Conservation (phyloP, 139 green algal genomes). For the Chlorella sorokiniana region DNA sequence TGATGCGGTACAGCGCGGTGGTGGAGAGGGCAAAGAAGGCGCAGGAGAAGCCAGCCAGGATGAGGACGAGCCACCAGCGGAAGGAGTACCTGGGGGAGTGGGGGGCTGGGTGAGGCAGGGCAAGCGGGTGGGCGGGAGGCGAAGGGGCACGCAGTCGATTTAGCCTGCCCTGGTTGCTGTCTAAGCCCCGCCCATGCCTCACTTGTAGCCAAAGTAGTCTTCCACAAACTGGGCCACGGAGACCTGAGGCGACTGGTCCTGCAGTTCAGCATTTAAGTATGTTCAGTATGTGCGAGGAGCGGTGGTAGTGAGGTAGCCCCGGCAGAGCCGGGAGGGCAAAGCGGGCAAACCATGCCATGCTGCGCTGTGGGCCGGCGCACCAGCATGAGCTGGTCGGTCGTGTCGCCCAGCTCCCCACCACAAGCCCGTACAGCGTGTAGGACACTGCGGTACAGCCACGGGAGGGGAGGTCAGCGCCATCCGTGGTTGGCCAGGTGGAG, state of each 20-base stretch:
- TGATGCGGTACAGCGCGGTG: constrained; percentile 4
- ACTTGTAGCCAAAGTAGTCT: constrained; percentile 51
- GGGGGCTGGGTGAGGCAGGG: not conserved
- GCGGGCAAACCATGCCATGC: too few relatives aligned
- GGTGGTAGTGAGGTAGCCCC: too few relatives aligned
- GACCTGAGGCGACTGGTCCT: too few relatives aligned
- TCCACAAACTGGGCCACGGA: too few relatives aligned
- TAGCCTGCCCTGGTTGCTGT: too few relatives aligned
- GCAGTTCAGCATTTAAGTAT: constrained; percentile 27
- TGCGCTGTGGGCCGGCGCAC: constrained; percentile 48
- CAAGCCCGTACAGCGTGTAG: constrained; percentile 26
- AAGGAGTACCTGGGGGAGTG: too few relatives aligned
- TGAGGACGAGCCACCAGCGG: too few relatives aligned
- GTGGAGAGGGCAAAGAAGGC: not conserved
- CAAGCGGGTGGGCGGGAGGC: not conserved
- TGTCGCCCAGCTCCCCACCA: constrained; percentile 20
- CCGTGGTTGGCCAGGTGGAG: too few relatives aligned
- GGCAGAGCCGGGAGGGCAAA: too few relatives aligned
- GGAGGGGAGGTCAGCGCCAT: too few relatives aligned
- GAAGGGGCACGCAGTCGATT: not conserved
- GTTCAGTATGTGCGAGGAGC: not conserved
- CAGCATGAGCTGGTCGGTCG: constrained; percentile 28
- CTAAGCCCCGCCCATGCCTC: not conserved
- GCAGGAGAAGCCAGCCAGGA: constrained; percentile 17
- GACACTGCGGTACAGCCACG: too few relatives aligned